Conservation (phyloP, 495 filamentous ascomycete species). For the Aspergillus egyptiacus region DNA sequence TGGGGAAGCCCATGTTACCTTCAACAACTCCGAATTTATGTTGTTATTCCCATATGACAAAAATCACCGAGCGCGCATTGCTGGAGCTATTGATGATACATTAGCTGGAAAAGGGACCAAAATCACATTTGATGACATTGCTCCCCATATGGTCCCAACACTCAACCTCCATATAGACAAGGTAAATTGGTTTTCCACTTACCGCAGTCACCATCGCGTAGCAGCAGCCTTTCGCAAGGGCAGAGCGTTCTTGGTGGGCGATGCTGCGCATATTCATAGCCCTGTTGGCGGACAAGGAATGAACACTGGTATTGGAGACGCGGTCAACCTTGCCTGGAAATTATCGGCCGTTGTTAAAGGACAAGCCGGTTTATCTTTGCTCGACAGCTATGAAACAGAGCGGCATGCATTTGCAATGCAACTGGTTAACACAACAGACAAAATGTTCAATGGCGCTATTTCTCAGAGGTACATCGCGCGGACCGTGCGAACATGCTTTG, state of each 20-base stretch:
- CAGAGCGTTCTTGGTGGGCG: slow-evolving; percentile 32
- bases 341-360: slow-evolving; percentile 43
- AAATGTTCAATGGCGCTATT: slow-evolving; percentile 24
- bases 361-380: slow-evolving; percentile 32
- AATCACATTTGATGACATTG: slow-evolving; percentile 28
- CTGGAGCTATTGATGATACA: slow-evolving; percentile 21
- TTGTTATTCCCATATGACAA: slow-evolving; percentile 25
- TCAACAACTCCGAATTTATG: slow-evolving; percentile 26
- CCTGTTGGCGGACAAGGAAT: slow-evolving; percentile 55
- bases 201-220: slow-evolving; percentile 32
- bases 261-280: slow-evolving; percentile 53
- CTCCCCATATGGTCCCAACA: slow-evolving; percentile 16
- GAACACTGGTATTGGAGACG: slow-evolving; percentile 56
- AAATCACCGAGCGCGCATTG: slow-evolving; percentile 20
- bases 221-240: slow-evolving; percentile 24
- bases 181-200: slow-evolving; percentile 34
- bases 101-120: slow-evolving; percentile 13
- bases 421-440: slow-evolving; percentile 29
- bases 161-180: slow-evolving; percentile 24
- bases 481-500: slow-evolving; percentile 27
- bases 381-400: slow-evolving; percentile 49
- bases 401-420: slow-evolving; percentile 33
- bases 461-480: slow-evolving; percentile 19
- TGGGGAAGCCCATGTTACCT: slow-evolving; percentile 29
- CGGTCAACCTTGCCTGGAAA: slow-evolving; percentile 56